Evolutionary conservation across 345 rosid species (phyloP).

Genomic region (Erysimum cheiranthoides): DNA sequence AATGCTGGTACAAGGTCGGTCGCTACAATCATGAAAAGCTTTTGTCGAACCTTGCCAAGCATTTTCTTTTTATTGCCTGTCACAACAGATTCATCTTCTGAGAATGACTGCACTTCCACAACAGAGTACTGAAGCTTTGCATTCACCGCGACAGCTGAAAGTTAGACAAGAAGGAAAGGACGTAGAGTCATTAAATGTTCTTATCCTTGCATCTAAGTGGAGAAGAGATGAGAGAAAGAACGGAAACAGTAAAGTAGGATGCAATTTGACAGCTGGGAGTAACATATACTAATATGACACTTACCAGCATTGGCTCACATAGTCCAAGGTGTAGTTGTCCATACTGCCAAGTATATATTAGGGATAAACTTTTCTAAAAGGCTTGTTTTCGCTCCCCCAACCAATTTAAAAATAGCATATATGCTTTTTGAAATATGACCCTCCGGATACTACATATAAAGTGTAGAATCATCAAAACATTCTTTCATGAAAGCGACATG

Average conservation of each 20-base stretch:
- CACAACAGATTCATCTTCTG: conserved; percentile 52
- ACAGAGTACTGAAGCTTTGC: conserved; percentile 89
- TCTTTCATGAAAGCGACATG: not conserved
- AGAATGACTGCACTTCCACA: conserved; percentile 60
- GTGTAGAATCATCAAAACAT: conserved; percentile 2
- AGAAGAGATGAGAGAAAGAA: conserved; percentile 2
- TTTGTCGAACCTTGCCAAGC: conserved; percentile 72
- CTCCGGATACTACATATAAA: conserved; percentile 80
- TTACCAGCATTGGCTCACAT: conserved; percentile 94
- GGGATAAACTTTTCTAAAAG: conserved; percentile 72
- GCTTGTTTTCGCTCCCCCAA: conserved; percentile 51
- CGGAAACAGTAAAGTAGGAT: conserved; percentile 2
- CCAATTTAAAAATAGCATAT: conserved; percentile 73
- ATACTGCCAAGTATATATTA: conserved; percentile 76
- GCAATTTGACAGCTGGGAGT: conserved; percentile 19
- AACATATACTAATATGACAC: conserved; percentile 28
- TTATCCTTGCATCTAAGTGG: not conserved
- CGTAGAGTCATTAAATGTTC: conserved; percentile 11
- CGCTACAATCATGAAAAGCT: conserved; percentile 70
- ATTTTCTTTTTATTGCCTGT: conserved; percentile 56
- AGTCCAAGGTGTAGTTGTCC: conserved; percentile 99
- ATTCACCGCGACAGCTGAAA: conserved; percentile 94
- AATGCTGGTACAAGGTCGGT: conserved; percentile 79
- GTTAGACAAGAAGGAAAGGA: conserved; percentile 23
- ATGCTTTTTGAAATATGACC: conserved; percentile 95